Evolutionary conservation across 371 early-diverging fungal genomes (phyloP).

Genomic region (Syncephalastrum sp.): DNA sequence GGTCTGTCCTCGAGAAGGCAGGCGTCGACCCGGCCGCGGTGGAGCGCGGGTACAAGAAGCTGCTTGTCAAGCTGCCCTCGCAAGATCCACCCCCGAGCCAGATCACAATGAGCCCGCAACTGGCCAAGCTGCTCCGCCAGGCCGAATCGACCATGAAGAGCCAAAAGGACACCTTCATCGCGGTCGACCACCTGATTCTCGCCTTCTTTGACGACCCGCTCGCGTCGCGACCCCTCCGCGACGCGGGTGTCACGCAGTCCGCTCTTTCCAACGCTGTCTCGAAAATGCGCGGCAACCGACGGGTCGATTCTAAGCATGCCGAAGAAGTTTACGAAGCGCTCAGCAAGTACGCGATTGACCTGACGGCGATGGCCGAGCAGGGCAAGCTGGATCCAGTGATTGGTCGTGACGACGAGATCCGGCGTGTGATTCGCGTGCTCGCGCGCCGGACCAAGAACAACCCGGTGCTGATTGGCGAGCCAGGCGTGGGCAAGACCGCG

Average conservation of each 20-base stretch:
- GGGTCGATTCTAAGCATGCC: conserved; percentile 79
- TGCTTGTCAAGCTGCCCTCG: conserved; percentile 73
- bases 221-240: conserved; percentile 57
- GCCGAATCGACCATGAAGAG: conserved; percentile 75
- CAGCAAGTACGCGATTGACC: conserved; percentile 88
- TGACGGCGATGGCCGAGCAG: conserved; percentile 71
- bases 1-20: conserved; percentile 73
- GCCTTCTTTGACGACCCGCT: conserved; percentile 72
- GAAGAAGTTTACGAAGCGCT: conserved; percentile 85
- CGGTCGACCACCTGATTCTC: conserved; percentile 83
- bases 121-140: conserved; percentile 61
- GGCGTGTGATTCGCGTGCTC: conserved; percentile 67
- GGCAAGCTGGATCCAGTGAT: conserved; percentile 76
- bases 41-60: conserved; percentile 80
- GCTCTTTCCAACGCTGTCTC: conserved; percentile 73
- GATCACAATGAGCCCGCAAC: conserved; percentile 60
- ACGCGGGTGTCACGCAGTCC: conserved; percentile 68
- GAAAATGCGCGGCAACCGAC: conserved; percentile 79
- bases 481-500: conserved; percentile 63
- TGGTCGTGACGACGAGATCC: conserved; percentile 68
- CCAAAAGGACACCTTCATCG: conserved; percentile 82
- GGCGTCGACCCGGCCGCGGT: conserved; percentile 76
- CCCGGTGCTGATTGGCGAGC: conserved; percentile 84
- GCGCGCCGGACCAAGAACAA: conserved; percentile 88
- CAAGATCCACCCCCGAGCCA: conserved; percentile 87